Conservation (phyloP, 495 filamentous ascomycete species). For the Bathelium albidoporum region DNA sequence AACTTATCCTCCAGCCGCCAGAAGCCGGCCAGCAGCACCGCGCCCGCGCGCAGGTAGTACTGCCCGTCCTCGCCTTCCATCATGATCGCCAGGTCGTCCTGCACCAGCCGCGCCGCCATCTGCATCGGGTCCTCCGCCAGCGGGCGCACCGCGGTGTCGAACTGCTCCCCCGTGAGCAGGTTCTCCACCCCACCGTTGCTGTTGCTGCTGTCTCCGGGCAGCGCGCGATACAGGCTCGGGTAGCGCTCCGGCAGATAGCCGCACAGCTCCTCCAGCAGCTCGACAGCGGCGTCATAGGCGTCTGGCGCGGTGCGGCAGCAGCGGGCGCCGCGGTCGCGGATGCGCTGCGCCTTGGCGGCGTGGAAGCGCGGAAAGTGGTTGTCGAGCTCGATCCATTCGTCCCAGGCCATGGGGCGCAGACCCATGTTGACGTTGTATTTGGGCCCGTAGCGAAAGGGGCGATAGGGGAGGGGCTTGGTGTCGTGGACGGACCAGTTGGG, state of each 20-base stretch:
- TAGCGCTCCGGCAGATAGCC: slow-evolving; percentile 75
- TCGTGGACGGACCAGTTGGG: slow-evolving; percentile 59
- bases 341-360: slow-evolving; percentile 58
- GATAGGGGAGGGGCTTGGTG: slow-evolving; percentile 72
- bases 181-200: too few species aligned
- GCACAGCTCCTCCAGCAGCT: slow-evolving; percentile 68
- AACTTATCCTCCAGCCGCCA: slow-evolving; percentile 81
- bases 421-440: slow-evolving; percentile 77
- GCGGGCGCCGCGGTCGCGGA: slow-evolving; percentile 58
- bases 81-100: slow-evolving; percentile 86
- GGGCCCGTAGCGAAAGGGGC: slow-evolving; percentile 76
- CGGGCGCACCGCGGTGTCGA: slow-evolving; percentile 49
- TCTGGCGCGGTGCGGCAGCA: slow-evolving; percentile 64
- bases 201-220: slow-evolving; percentile 41
- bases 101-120: slow-evolving; percentile 56
- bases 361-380: slow-evolving; percentile 72
- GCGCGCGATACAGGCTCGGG: slow-evolving; percentile 59
- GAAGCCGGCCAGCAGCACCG: slow-evolving; percentile 73
- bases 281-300: slow-evolving; percentile 65
- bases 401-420: slow-evolving; percentile 62
- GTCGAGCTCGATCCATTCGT: slow-evolving; percentile 86
- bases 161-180: slow-evolving; percentile 57
- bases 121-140: slow-evolving; percentile 67
- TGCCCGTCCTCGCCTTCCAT: slow-evolving; percentile 67
- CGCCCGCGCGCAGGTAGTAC: slow-evolving; percentile 75